A percentile compares a stretch with the other conserved stretches of the same genome.
Evolutionary conservation across 2,329 filamentous ascomycete species (phyloP).

Genomic region (Fusarium sp.): DNA sequence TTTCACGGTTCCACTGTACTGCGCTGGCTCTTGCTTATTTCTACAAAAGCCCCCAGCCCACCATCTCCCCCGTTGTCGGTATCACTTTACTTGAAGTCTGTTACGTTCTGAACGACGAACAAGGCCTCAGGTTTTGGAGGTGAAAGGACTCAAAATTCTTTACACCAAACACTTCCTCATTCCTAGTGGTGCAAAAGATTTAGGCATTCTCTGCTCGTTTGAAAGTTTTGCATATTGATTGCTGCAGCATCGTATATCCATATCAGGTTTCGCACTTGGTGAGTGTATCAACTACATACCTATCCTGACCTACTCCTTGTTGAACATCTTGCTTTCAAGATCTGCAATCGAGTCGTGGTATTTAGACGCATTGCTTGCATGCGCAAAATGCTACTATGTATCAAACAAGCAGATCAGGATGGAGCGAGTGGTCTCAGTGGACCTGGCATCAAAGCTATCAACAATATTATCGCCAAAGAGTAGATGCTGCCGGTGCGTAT

Average conservation of each 20-base stretch:
- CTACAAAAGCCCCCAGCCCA: constrained; percentile 46
- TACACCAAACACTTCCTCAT: neutral
- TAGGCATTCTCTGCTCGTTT: neutral
- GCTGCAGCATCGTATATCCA: neutral
- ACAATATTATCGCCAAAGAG: constrained; percentile 47
- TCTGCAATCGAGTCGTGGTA: constrained; percentile 9
- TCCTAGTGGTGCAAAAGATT: neutral
- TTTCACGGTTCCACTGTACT: constrained; percentile 17
- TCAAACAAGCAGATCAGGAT: constrained; percentile 38
- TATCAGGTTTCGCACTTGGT: neutral
- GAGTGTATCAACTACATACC: neutral
- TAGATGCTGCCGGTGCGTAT: constrained; percentile 46
- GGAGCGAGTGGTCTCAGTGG: constrained; percentile 47
- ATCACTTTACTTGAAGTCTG: constrained; percentile 25
- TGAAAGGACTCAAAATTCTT: neutral
- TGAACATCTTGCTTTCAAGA: neutral
- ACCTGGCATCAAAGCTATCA: constrained; percentile 41
- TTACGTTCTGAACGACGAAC: constrained; percentile 17
- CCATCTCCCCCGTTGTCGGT: constrained; percentile 30
- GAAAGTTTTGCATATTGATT: neutral
- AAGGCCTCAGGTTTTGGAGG: constrained; percentile 18
- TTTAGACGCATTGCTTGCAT: constrained; percentile 19
- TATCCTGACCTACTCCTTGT: neutral
- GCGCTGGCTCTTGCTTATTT: constrained; percentile 13
- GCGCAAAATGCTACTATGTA: constrained; percentile 48